These are phyloP conservation scores for Trichomonas gallinae DNA, from an alignment of 208 protist genomes.

Conservation along the genomic window DNA sequence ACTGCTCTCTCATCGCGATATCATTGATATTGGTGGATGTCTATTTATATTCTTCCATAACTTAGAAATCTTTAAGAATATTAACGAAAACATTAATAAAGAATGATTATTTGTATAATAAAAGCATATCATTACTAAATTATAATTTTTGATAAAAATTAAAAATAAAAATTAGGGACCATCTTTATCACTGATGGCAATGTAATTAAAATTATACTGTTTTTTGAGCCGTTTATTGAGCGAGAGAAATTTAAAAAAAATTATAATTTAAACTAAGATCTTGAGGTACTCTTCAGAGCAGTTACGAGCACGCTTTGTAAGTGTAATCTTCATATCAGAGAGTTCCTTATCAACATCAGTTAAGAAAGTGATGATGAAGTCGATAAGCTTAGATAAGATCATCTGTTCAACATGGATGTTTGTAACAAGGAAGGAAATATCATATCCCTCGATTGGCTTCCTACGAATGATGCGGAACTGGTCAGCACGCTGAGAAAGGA, in stretches of 20 bases:
- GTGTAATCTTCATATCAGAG: conserved; percentile 72
- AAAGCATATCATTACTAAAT: background rate
- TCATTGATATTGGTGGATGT: background rate
- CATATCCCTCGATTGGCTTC: conserved; percentile 75
- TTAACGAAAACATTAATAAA: background rate
- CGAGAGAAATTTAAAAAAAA: background rate
- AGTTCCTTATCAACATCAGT: conserved; percentile 85
- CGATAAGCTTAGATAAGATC: conserved; percentile 72
- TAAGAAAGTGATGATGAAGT: conserved; percentile 83
- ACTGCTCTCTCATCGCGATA: background rate
- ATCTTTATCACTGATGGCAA: too few relatives aligned
- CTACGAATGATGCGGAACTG: conserved; percentile 74
- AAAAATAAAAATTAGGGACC: too few relatives aligned
- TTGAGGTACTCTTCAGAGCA: conserved; percentile 60
- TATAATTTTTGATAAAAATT: too few relatives aligned
- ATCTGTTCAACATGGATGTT: conserved; percentile 81
- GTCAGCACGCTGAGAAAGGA: conserved; percentile 75
- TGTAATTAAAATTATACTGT: too few relatives aligned
- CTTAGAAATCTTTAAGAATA: background rate
- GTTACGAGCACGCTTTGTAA: conserved; percentile 61
- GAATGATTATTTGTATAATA: background rate
- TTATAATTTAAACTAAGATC: conserved; percentile 34
- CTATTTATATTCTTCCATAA: background rate
- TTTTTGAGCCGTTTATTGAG: background rate
- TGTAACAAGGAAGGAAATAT: conserved; percentile 84